Percentiles rank a stretch among this genome's conserved stretches.
Conservation (phyloP, 225 moss, liverwort and hornwort species). For the Asterella californica region DNA sequence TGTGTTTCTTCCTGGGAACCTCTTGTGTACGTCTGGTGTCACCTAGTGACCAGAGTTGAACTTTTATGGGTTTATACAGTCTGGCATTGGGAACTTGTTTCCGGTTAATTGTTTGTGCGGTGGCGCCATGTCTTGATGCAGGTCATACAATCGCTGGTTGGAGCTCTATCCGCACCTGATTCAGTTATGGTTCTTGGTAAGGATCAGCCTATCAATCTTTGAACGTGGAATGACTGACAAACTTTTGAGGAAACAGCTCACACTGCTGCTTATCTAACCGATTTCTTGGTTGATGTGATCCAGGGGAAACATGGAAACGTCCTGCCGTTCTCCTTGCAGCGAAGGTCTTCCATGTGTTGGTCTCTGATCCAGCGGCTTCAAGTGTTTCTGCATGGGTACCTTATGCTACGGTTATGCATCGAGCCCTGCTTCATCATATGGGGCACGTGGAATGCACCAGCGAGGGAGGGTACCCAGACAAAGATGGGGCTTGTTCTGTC, state of each 20-base stretch:
- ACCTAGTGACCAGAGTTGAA: not conserved
- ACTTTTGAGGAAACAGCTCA: not conserved
- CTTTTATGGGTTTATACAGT: not conserved
- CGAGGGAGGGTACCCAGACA: conserved; percentile 28
- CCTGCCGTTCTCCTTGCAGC: conserved; percentile 73
- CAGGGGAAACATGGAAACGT: conserved; percentile 42
- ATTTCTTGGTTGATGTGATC: not conserved
- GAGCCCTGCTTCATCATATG: conserved; percentile 57
- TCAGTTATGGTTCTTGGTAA: conserved; percentile 28
- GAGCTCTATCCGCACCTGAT: conserved; percentile 36
- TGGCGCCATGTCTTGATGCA: conserved; percentile 34
- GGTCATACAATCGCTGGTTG: conserved; percentile 62
- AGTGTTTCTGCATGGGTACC: conserved; percentile 67
- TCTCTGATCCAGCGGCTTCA: conserved; percentile 71
- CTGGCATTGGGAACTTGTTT: too few species aligned
- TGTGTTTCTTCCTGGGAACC: conserved; percentile 19
- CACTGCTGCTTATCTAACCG: not conserved
- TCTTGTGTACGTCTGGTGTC: not conserved
- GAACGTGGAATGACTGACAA: not conserved
- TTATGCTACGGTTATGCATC: conserved; percentile 69
- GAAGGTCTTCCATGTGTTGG: conserved; percentile 74
- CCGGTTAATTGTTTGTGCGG: conserved; percentile 4
- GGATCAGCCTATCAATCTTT: not conserved
- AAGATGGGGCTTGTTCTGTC: conserved; percentile 51
- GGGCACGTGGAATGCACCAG: conserved; percentile 25